Evolutionary conservation across 1,284 basidiomycete genomes (phyloP), one percentile per base, ranked within the genome.

Genomic region (Schizophyllum amplum): DNA sequence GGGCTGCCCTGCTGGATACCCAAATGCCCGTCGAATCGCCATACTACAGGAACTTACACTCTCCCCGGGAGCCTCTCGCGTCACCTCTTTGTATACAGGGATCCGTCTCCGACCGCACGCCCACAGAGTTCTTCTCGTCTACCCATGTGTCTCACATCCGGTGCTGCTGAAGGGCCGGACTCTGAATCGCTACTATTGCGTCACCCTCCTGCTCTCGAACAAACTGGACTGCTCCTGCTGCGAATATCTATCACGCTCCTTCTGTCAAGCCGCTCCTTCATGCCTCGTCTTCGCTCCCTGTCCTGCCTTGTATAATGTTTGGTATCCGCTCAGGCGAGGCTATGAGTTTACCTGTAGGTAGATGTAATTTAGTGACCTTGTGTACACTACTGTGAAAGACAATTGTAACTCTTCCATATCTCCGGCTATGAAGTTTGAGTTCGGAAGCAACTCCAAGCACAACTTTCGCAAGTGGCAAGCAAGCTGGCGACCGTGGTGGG

Each of bases 21-120:
- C 47, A 53, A 57, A 53, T 46, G 60, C 57, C n/a, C n/a, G n/a
- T 23, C 33, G 46, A 46, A 47, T 6, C 52, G 47, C 47, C 25
- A n/a, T n/a, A 52, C 7, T 42, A 13, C 33, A 42, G 33, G 33
- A 42, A 42, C 48, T 11, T 50, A n/a, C n/a, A n/a, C 13, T 11
- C 48, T 22, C 20, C 48, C 3, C 48, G 48, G 20, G 48, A 59
- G 53, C 53, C 53, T 46, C 60, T 62, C 46, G 61, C 61, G 24
- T 62, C 61, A 25, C 61, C 61, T 17, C 59, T 59, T 47, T 50
- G 60, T 22, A 61, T 62, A 48, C 60, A 57, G 24, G 33, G 33
- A 9, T 42, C 33, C 33, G 33, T 42, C 33, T 42, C 33, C 17
- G 33, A 42, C 33, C 33, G 33, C 33, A 17, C 33, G 3, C 3